Base-by-base conservation (phyloP, 2,329 filamentous ascomycete genomes). In the Penicillium verrucosum region DNA sequence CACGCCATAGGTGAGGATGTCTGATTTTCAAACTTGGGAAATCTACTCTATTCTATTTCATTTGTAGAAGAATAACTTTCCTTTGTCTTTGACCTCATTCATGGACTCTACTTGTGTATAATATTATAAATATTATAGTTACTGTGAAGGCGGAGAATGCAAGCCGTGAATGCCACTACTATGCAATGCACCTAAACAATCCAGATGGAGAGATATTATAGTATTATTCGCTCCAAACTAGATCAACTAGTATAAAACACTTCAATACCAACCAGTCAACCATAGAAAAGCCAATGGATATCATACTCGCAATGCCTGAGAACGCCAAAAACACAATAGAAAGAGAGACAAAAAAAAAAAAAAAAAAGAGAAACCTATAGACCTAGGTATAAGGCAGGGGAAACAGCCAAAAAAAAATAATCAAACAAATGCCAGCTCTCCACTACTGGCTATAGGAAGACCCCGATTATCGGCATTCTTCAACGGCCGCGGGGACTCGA, bases 211-310 rank as follows among this genome's bases (percentile, higher is more conserved):
- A 18, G 29, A 25, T 10, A 43, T n/a, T 25, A 44, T 37, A 43
- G 12, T 30, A 54, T 37, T 50, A 55, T 55, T 36, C 25, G 16
- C 40, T 29, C 29, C 21, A 44, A 37, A 58, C 58, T 55, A 59
- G 44, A 54, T 57, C 54, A 44, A 62, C 52, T 52, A 59, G 51
- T 46, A 29, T 48, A 61, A 32, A 41, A 11, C 30, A 25, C 3
- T n/a, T 3, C 4, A 25, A 21, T 43, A 5, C 45, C 41, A 51
- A 56, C 36, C 36, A 46, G 41, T 52, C 21, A 46, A 45, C 47
- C 37, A 64, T 59, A 59, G 59, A 54, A 53, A 65, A 63, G 56
- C 57, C 57, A 64, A 62, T 66, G 64, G 65, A 68, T 65, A 65
- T 65, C 63, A 65, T 60, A 57, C 56, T 61, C 63, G 61, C 62